Base-by-base conservation (phyloP, 345 rosid genomes). In the Orychophragmus violaceus region DNA sequence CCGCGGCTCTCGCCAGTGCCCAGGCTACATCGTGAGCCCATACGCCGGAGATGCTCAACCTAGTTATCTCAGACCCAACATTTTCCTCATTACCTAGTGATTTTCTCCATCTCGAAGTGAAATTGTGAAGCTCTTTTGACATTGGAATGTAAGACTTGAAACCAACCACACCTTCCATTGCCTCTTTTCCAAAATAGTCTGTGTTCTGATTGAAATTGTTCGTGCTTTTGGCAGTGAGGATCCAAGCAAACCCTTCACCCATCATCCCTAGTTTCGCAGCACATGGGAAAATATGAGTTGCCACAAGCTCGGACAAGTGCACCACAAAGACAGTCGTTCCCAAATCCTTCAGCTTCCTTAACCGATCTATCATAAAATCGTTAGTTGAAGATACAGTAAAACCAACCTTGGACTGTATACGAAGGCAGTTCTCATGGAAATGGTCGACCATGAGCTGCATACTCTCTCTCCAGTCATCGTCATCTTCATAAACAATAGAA, bases 121-220 rank as follows among this genome's bases (percentile, higher is more conserved):
- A 82, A 2, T 63, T 59, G 0, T 68, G 69, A 29, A 82, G 77
- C 72, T 75, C 66, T 32, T 59, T 69, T 3, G 80, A 72, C 14
- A 18, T 9, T 17, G 78, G 80, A 48, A 81, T 25, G 22, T 74
- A 76, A n/a, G 75, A 24, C 51, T 30, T 78, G 55, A 78, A 70
- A 33, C 78, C 84, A 24, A 81, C 23, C 24, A 81, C 77, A 6
- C 84, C 82, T 71, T 81, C 74, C 75, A 81, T 72, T 21, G 79
- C 57, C 39, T 66, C 62, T 13, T 49, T 65, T 3, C 1, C 2
- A 22, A 58, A 46, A 8, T 50, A 22, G 2, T 46, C 71, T 11
- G 2, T 36, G 18, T 27, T 59, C 1, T 18, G 57, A 45, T 25
- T 25, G 5, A 74, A 68, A 14, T 8, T 42, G 45, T 28, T 48